Evolutionary conservation across 148 eudicot species (phyloP).

Genomic region (Spergularia bocconei): DNA sequence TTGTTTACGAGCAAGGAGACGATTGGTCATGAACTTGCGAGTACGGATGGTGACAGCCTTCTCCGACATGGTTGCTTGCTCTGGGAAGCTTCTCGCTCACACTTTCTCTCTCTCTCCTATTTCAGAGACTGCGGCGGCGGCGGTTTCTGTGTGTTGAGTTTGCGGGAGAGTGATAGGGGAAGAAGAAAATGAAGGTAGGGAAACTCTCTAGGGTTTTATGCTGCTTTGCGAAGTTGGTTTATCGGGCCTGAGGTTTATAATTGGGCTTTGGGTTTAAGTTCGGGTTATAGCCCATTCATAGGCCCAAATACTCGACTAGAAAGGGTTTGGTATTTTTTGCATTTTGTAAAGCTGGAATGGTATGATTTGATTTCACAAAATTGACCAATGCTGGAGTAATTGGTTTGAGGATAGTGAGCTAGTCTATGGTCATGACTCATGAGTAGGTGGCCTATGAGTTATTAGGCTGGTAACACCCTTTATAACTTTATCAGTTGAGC

Average conservation of each 20-base stretch:
- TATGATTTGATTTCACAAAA: too few relatives aligned
- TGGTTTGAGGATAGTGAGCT: too few relatives aligned
- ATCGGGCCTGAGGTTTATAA: not conserved
- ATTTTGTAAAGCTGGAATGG: too few relatives aligned
- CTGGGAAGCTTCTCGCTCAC: not conserved
- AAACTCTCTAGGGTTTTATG: not conserved
- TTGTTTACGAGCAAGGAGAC: constrained; percentile 83
- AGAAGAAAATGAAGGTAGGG: not conserved
- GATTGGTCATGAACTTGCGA: constrained; percentile 87
- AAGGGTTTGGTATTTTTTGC: too few relatives aligned
- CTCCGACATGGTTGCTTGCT: constrained; percentile 63
- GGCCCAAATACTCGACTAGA: too few relatives aligned
- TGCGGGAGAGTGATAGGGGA: not conserved
- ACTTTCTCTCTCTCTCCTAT: not conserved
- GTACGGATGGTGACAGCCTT: constrained; percentile 74
- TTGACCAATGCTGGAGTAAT: too few relatives aligned
- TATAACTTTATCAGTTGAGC: too few relatives aligned
- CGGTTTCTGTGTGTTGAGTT: not conserved
- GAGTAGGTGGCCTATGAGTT: too few relatives aligned
- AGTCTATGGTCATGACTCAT: too few relatives aligned
- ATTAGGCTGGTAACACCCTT: too few relatives aligned
- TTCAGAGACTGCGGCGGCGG: not conserved
- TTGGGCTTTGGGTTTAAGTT: too few relatives aligned
- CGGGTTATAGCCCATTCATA: too few relatives aligned
- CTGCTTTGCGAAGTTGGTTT: not conserved